Percentiles rank a stretch among this genome's conserved stretches.
These are phyloP conservation scores for Trichoderma reesei DNA, from an alignment of 495 filamentous ascomycete species.

Conservation along the genomic window DNA sequence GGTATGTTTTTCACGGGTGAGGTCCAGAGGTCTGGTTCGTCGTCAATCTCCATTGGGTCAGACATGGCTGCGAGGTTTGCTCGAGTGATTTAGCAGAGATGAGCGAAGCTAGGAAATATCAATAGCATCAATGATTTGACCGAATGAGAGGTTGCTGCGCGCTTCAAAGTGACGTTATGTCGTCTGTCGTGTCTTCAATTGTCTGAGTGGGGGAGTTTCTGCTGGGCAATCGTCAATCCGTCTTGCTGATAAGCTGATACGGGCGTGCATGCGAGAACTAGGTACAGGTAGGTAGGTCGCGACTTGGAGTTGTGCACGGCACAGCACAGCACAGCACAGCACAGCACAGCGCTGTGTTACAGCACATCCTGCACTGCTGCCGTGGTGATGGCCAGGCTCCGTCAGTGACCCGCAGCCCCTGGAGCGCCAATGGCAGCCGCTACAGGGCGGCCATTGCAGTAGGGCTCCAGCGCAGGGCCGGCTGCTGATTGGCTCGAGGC, in stretches of 20 bases:
- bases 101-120: not conserved
- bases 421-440: not conserved
- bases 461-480: not conserved
- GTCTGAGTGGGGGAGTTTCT: not conserved
- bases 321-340: not conserved
- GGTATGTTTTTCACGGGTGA: conserved; percentile 9
- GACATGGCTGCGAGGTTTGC: not conserved
- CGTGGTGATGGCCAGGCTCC: not conserved
- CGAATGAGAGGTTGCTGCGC: not conserved
- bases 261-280: not conserved
- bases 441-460: not conserved
- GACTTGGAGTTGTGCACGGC: not conserved
- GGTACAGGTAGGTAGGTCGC: too few relatives aligned
- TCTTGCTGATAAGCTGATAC: not conserved
- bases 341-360: not conserved
- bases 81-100: not conserved
- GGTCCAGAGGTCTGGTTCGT: conserved; percentile 11
- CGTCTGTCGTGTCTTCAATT: not conserved
- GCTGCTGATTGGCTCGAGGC: not conserved
- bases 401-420: not conserved
- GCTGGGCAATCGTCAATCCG: not conserved
- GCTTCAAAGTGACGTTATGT: not conserved
- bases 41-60: not conserved
- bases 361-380: not conserved
- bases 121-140: too few relatives aligned